phyloP scores from a whole-genome alignment of 768 basidiomycete species.

The Kwoniella pini region DNA sequence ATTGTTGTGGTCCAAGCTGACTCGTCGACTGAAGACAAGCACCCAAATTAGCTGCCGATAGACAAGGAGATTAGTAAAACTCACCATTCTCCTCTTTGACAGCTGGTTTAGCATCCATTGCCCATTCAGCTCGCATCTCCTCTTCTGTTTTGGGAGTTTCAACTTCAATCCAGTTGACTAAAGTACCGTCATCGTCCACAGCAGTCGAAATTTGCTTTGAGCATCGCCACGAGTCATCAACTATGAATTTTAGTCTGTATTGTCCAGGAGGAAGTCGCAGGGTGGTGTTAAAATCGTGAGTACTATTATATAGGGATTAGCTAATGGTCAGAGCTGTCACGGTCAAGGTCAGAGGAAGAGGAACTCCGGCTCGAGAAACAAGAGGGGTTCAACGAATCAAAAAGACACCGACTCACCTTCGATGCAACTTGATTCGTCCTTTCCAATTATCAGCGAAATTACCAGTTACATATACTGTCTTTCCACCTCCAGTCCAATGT shows the following conservation, averaged over 20 bases:
- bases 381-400: no score
- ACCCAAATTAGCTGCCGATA: no score
- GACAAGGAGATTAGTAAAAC: slow-evolving; percentile 31
- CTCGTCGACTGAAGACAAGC: slow-evolving; percentile 45
- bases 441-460: slow-evolving; percentile 56
- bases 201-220: slow-evolving; percentile 70
- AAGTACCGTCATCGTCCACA: slow-evolving; percentile 82
- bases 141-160: slow-evolving; percentile 52
- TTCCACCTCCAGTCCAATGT: slow-evolving; percentile 55
- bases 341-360: no score
- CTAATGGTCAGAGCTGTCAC: neutral
- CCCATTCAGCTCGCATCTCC: slow-evolving; percentile 46
- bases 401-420: slow-evolving; percentile 40
- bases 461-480: slow-evolving; percentile 54
- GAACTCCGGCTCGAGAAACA: neutral
- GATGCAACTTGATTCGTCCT: slow-evolving; percentile 51
- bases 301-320: slow-evolving; percentile 28
- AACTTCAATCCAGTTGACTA: slow-evolving; percentile 91
- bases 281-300: slow-evolving; percentile 52
- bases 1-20: slow-evolving; percentile 74
- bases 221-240: slow-evolving; percentile 81
- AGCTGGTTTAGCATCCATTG: slow-evolving; percentile 38
- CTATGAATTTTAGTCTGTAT: slow-evolving; percentile 90
- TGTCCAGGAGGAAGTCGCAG: slow-evolving; percentile 78
- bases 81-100: slow-evolving; percentile 39